Evolutionary conservation across 2,329 filamentous ascomycete species (phyloP).

Genomic region (Coniochaeta sp.): DNA sequence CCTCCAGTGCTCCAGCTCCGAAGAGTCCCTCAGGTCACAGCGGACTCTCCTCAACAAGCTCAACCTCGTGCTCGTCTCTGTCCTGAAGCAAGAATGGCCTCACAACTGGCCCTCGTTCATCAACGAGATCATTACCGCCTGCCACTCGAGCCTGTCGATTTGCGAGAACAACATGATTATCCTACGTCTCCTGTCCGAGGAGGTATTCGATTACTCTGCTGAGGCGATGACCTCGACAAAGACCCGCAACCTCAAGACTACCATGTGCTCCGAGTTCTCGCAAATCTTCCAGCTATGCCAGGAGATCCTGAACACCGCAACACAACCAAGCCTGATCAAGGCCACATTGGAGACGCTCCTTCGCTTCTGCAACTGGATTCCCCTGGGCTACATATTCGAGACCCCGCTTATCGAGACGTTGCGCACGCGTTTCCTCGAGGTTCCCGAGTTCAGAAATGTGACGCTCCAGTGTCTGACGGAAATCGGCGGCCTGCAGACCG

Average conservation of each 20-base stretch:
- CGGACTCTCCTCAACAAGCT: constrained; percentile 95
- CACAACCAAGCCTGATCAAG: constrained; percentile 79
- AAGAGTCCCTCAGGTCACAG: constrained; percentile 78
- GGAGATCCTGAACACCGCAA: constrained; percentile 86
- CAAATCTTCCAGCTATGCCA: constrained; percentile 97
- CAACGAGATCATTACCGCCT: constrained; percentile 97
- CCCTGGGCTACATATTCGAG: constrained; percentile 97
- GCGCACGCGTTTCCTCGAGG: constrained; percentile 83
- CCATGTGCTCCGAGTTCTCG: constrained; percentile 98
- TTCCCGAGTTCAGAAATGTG: constrained; percentile 92
- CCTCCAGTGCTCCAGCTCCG: constrained; percentile 83
- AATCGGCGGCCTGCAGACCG: constrained; percentile 88
- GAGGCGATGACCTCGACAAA: constrained; percentile 99
- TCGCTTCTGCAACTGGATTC: constrained; percentile 98
- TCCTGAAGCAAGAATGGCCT: constrained; percentile 98
- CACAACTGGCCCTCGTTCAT: constrained; percentile 99
- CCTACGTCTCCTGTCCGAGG: constrained; percentile 87
- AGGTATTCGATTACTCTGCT: constrained; percentile 97
- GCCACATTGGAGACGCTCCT: constrained; percentile 94
- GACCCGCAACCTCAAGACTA: constrained; percentile 92
- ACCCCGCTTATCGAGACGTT: constrained; percentile 93
- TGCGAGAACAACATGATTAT: constrained; percentile 99
- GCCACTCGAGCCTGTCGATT: constrained; percentile 89
- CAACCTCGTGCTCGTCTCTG: constrained; percentile 93
- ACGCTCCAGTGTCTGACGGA: constrained; percentile 96